A percentile compares a stretch with the other conserved stretches of the same genome.
phyloP scores from a whole-genome alignment of 305 asterid species.

The Ajuga reptans region DNA sequence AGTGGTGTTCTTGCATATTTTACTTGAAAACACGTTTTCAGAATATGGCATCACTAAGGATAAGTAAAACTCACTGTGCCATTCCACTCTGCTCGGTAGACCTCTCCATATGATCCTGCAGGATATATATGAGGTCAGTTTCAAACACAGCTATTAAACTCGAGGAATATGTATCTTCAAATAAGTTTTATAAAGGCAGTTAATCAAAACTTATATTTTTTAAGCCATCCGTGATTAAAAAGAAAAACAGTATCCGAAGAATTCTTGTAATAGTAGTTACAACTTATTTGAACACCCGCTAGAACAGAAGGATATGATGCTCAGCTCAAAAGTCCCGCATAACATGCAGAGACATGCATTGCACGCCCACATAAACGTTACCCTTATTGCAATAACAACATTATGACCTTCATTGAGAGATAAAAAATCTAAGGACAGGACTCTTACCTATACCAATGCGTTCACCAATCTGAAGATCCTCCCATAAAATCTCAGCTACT shows the following conservation, averaged over 20 bases:
- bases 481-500: slow-evolving; percentile 92
- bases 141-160: slow-evolving; percentile 8
- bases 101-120: slow-evolving; percentile 98
- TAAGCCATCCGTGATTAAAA: neutral
- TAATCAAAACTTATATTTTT: neutral
- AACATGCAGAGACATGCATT: neutral
- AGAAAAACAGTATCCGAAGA: neutral
- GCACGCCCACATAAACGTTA: neutral
- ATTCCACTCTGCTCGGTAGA: slow-evolving; percentile 91
- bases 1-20: neutral
- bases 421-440: slow-evolving; percentile 6
- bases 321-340: neutral
- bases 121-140: slow-evolving; percentile 17
- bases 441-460: slow-evolving; percentile 92
- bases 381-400: neutral
- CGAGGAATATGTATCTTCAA: slow-evolving; percentile 8
- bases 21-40: slow-evolving; percentile 1
- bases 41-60: slow-evolving; percentile 10
- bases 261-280: neutral
- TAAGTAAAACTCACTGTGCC: slow-evolving; percentile 64
- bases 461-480: slow-evolving; percentile 93
- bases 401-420: slow-evolving; percentile 18
- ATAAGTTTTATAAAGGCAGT: neutral
- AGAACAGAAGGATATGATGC: neutral
- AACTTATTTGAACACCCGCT: neutral